A percentile compares a stretch with the other conserved stretches of the same genome.
These are phyloP conservation scores for Tripterygium wilfordii DNA, from an alignment of 177 flowering plant species.

Conservation along the genomic window DNA sequence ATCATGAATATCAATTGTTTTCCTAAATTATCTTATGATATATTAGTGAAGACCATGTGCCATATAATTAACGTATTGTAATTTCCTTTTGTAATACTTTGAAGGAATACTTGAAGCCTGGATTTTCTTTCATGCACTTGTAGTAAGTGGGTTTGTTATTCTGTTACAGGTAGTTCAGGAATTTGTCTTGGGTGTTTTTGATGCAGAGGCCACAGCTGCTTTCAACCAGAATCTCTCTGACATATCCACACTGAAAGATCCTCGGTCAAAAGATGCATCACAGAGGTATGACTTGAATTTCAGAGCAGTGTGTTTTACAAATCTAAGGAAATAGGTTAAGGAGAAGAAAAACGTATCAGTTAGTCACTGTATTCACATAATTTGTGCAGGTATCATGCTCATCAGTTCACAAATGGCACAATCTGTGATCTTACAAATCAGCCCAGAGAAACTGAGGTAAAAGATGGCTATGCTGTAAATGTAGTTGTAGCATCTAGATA, in stretches of 20 bases:
- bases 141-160: background rate
- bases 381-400: conserved; percentile 80
- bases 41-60: too few relatives aligned
- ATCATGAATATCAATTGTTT: too few relatives aligned
- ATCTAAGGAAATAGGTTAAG: background rate
- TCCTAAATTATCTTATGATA: too few relatives aligned
- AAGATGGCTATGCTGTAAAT: conserved; percentile 3
- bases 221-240: conserved; percentile 72
- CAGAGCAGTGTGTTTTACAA: background rate
- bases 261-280: conserved; percentile 91
- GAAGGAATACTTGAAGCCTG: too few relatives aligned
- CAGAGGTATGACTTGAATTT: conserved; percentile 50
- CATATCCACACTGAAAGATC: conserved; percentile 75
- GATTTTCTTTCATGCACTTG: background rate
- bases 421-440: conserved; percentile 81
- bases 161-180: conserved; percentile 73
- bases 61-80: too few relatives aligned
- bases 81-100: background rate
- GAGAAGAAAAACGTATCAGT: background rate
- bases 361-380: too few relatives aligned
- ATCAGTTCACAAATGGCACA: conserved; percentile 84
- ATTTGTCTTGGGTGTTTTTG: conserved; percentile 77
- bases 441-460: conserved; percentile 91
- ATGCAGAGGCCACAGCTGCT: conserved; percentile 78
- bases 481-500: too few relatives aligned